A percentile compares a stretch with the other conserved stretches of the same genome.
Evolutionary conservation across 148 eudicot genomes (phyloP).

Genomic region (Talinum fruticosum): DNA sequence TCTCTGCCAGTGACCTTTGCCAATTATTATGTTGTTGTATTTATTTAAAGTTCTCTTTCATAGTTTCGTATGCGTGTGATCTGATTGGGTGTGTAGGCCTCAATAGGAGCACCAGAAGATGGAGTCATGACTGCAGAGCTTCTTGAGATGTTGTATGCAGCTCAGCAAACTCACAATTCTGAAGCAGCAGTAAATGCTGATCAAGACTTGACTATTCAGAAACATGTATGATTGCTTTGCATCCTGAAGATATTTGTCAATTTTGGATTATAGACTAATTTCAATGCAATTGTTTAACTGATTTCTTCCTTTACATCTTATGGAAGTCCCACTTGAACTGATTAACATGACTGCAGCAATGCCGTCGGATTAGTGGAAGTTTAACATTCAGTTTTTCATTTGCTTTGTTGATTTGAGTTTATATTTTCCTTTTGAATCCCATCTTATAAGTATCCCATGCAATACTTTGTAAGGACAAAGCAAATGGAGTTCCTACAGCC

Average conservation of each 20-base stretch:
- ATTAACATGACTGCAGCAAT: neutral
- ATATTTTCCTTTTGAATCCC: neutral
- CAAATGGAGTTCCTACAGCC: slow-evolving; percentile 55
- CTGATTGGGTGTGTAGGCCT: slow-evolving; percentile 46
- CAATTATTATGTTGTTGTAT: neutral
- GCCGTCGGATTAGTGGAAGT: neutral
- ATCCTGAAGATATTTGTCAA: neutral
- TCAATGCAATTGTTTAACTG: neutral
- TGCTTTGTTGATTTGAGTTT: neutral
- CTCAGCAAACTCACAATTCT: slow-evolving; percentile 31
- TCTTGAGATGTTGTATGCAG: slow-evolving; percentile 47
- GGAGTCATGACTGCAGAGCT: slow-evolving; percentile 81
- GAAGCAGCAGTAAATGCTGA: slow-evolving; percentile 23
- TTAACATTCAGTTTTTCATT: neutral
- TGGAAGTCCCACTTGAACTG: neutral
- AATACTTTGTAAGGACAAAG: slow-evolving; percentile 34
- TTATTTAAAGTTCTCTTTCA: neutral
- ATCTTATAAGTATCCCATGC: neutral
- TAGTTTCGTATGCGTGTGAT: neutral
- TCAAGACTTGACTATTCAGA: slow-evolving; percentile 3
- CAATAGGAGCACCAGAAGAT: slow-evolving; percentile 56
- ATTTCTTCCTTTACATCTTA: neutral
- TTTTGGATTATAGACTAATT: neutral
- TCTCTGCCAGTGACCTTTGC: neutral
- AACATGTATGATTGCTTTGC: slow-evolving; percentile 11